phyloP scores from a whole-genome alignment of 1,139 yeast genomes.

The Taphrina wiesneri region DNA sequence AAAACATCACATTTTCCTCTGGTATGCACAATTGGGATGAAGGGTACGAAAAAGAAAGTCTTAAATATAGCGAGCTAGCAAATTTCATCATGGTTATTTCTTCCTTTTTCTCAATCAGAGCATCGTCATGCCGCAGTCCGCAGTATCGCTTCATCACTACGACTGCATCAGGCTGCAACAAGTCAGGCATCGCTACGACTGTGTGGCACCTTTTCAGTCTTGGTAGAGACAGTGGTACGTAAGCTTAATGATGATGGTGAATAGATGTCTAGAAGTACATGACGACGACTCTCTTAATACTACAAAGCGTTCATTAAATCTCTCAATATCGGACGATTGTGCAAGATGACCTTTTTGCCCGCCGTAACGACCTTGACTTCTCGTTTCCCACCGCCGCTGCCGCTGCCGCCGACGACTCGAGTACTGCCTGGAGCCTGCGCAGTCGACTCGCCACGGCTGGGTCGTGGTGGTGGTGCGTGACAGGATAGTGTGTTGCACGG shows the following conservation, averaged over 20 bases:
- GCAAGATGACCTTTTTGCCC: conserved; percentile 8
- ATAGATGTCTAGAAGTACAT: not conserved
- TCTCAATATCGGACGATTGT: conserved; percentile 19
- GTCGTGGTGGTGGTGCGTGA: not conserved
- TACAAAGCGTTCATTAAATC: conserved; percentile 23
- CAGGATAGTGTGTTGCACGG: conserved; percentile 44
- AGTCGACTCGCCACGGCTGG: not conserved
- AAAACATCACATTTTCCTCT: not conserved
- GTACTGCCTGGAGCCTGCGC: not conserved
- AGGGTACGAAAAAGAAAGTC: not conserved
- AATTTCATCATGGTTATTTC: not conserved
- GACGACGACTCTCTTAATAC: too few species aligned
- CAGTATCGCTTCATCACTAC: too few species aligned
- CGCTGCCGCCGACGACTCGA: not conserved
- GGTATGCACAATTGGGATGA: conserved; percentile 1
- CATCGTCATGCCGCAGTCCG: too few species aligned
- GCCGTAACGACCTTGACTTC: conserved; percentile 16
- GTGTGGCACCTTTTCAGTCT: too few species aligned
- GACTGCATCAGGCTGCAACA: too few species aligned
- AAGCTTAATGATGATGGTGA: not conserved
- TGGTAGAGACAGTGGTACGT: too few species aligned
- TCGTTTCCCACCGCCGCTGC: not conserved
- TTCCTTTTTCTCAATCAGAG: too few species aligned
- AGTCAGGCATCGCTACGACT: too few species aligned
- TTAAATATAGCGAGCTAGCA: conserved; percentile 7